Percentiles rank a stretch among this genome's conserved stretches.
These are phyloP conservation scores for Pouteria campechiana DNA, from an alignment of 179 eudicot genomes.

Conservation along the genomic window DNA sequence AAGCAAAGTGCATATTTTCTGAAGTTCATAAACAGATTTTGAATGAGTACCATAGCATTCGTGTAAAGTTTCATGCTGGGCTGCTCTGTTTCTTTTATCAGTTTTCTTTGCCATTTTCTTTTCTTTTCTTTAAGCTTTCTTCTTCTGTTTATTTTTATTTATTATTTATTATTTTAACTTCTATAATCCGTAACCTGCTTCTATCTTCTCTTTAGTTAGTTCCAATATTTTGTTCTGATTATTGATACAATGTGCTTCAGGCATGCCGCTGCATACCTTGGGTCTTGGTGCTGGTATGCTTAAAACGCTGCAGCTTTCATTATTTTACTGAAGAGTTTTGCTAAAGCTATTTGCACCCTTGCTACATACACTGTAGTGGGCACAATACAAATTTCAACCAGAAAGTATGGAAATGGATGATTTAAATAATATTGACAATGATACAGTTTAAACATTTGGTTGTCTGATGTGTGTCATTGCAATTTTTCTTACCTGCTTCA, in stretches of 20 bases:
- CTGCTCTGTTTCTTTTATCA: too few species aligned
- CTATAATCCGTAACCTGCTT: background rate
- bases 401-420: too few species aligned
- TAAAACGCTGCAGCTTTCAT: background rate
- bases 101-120: too few species aligned
- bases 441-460: too few species aligned
- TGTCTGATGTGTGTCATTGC: background rate
- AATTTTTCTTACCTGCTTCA: too few species aligned
- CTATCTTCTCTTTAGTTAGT: background rate
- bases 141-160: background rate
- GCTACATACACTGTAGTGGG: background rate
- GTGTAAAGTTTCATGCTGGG: too few species aligned
- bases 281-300: constrained; percentile 67
- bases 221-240: background rate
- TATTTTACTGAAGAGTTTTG: background rate
- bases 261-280: constrained; percentile 55
- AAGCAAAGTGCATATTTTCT: too few species aligned
- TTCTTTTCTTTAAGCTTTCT: too few species aligned
- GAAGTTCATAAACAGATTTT: too few species aligned
- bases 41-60: too few species aligned
- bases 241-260: constrained; percentile 19
- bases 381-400: too few species aligned
- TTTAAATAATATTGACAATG: too few species aligned
- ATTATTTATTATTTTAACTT: background rate
- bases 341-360: background rate